phyloP scores from a whole-genome alignment of 169 alveolate species.

The Perkinsus chesapeaki region DNA sequence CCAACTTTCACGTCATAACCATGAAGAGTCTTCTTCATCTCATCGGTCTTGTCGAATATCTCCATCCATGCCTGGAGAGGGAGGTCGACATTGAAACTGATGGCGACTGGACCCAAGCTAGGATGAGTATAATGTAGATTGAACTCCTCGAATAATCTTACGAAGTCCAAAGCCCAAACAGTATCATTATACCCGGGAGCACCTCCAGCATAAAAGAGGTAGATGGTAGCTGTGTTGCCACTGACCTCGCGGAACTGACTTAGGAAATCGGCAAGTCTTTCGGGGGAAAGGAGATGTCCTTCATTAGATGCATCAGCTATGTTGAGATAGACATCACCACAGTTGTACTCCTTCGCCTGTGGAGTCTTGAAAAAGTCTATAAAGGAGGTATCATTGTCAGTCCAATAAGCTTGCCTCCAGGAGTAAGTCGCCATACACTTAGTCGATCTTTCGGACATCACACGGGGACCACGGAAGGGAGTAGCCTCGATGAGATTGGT shows the following conservation, averaged over 20 bases:
- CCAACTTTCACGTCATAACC: not conserved
- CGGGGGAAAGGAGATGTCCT: not conserved
- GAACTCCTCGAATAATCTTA: not conserved
- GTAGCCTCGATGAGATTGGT: not conserved
- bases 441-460: too few relatives aligned
- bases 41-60: not conserved
- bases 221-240: not conserved
- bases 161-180: not conserved
- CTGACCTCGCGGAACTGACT: not conserved
- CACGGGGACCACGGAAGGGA: too few relatives aligned
- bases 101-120: not conserved
- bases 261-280: not conserved
- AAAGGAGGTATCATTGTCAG: not conserved
- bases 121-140: not conserved
- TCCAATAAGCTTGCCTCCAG: not conserved
- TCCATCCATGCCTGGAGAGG: not conserved
- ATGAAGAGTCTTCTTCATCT: not conserved
- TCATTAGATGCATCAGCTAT: not conserved
- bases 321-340: not conserved
- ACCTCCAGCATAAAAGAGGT: not conserved
- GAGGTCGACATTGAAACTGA: not conserved
- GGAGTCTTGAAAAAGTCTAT: not conserved
- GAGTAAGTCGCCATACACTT: not conserved
- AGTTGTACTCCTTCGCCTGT: not conserved
- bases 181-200: not conserved